These are phyloP conservation scores for Lepiota brunneoincarnata DNA, from an alignment of 768 basidiomycete genomes.

Conservation along the genomic window DNA sequence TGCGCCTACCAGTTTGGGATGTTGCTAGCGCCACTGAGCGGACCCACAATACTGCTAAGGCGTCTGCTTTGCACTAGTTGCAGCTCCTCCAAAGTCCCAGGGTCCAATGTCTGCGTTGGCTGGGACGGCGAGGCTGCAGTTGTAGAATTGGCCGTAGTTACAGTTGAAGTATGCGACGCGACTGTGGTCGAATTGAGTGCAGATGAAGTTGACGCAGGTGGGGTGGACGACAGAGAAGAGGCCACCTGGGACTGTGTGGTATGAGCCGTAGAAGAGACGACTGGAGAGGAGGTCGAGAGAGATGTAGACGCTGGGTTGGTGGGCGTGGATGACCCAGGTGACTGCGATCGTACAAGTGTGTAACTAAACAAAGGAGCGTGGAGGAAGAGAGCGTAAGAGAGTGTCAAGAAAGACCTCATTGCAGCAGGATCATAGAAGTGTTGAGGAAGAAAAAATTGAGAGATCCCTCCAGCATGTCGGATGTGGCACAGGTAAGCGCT, in stretches of 20 bases:
- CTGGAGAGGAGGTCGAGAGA: background rate
- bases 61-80: conserved; percentile 28
- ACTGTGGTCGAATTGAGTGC: background rate
- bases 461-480: background rate
- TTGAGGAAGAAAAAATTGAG: background rate
- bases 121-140: background rate
- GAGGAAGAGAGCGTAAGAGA: conserved; percentile 3
- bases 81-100: conserved; percentile 1
- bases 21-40: conserved; percentile 26
- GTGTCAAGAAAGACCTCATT: conserved; percentile 1
- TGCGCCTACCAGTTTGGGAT: conserved; percentile 38
- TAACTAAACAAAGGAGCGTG: background rate
- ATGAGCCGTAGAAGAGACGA: background rate
- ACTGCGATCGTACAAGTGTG: background rate
- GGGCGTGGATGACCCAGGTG: background rate
- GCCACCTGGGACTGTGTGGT: background rate
- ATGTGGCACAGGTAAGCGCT: background rate
- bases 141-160: background rate
- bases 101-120: conserved; percentile 4
- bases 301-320: background rate
- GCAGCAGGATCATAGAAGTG: background rate
- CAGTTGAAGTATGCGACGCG: background rate
- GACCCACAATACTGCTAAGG: conserved; percentile 39
- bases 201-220: background rate
- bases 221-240: background rate